phyloP scores from a whole-genome alignment of 148 eudicot species.

The Heliamphora exappendiculata region DNA sequence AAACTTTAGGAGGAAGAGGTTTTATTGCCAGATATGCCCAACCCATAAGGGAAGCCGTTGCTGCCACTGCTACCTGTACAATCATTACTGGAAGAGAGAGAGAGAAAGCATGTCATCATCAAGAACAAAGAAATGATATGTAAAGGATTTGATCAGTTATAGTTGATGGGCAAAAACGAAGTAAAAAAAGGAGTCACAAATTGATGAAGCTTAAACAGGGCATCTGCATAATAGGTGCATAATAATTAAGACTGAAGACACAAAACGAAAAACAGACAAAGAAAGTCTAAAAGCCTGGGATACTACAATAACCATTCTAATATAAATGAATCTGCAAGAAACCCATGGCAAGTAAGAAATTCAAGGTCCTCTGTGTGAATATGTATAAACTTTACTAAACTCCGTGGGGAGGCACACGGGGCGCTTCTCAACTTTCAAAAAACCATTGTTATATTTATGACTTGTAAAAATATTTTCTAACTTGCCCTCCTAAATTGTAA shows the following conservation, averaged over 20 bases:
- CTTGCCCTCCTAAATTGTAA: no score
- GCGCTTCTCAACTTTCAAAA: no score
- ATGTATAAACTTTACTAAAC: not conserved
- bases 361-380: not conserved
- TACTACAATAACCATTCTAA: not conserved
- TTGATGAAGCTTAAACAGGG: not conserved
- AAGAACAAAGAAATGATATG: not conserved
- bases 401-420: not conserved
- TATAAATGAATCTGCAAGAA: not conserved
- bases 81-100: constrained; percentile 33
- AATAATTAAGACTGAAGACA: no score
- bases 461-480: no score
- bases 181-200: not conserved
- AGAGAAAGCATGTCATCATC: not conserved
- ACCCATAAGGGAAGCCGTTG: constrained; percentile 25
- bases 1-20: constrained; percentile 51
- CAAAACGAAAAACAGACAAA: not conserved
- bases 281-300: not conserved
- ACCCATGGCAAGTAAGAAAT: not conserved
- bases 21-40: constrained; percentile 38
- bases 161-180: not conserved
- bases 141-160: not conserved
- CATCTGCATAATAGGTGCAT: no score
- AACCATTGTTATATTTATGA: no score
- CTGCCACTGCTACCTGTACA: constrained; percentile 35